These are phyloP conservation scores for Saccharomycopsis microspora DNA, from an alignment of 805 yeast genomes.

Conservation along the genomic window DNA sequence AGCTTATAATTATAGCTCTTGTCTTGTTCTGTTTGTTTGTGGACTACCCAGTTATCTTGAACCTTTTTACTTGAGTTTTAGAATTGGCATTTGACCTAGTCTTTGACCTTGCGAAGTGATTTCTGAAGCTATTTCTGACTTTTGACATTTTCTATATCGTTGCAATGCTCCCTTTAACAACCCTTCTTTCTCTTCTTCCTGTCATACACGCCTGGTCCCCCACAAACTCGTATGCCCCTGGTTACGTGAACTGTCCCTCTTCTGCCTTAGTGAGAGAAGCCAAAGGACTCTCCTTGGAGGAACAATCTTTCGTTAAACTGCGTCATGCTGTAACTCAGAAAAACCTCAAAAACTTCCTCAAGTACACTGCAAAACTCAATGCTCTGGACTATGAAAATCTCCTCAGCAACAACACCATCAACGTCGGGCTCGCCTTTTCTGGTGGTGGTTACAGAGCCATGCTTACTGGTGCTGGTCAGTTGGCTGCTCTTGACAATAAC, in stretches of 20 bases:
- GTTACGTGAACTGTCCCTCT: background rate
- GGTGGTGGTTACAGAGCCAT: conserved; percentile 56
- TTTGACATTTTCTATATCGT: too few relatives aligned
- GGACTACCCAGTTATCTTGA: too few relatives aligned
- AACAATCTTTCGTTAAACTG: conserved; percentile 17
- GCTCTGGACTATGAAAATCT: conserved; percentile 20
- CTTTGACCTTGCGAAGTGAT: too few relatives aligned
- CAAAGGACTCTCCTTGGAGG: background rate
- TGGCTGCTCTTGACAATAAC: conserved; percentile 39
- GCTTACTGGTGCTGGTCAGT: conserved; percentile 47
- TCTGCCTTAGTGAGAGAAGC: background rate
- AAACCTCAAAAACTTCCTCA: conserved; percentile 34
- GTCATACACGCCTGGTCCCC: background rate
- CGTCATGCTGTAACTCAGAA: conserved; percentile 36
- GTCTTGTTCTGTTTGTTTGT: too few relatives aligned
- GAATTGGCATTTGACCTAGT: too few relatives aligned
- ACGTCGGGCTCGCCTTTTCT: conserved; percentile 40
- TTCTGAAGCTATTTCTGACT: too few relatives aligned
- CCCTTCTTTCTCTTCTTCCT: too few relatives aligned
- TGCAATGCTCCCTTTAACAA: too few relatives aligned
- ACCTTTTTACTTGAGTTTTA: too few relatives aligned
- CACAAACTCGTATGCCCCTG: background rate
- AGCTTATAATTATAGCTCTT: too few relatives aligned
- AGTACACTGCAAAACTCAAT: conserved; percentile 21
- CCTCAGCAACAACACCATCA: conserved; percentile 26